Base-by-base conservation (phyloP, 495 filamentous ascomycete genomes). In the Astrothelium subdiscretum region DNA sequence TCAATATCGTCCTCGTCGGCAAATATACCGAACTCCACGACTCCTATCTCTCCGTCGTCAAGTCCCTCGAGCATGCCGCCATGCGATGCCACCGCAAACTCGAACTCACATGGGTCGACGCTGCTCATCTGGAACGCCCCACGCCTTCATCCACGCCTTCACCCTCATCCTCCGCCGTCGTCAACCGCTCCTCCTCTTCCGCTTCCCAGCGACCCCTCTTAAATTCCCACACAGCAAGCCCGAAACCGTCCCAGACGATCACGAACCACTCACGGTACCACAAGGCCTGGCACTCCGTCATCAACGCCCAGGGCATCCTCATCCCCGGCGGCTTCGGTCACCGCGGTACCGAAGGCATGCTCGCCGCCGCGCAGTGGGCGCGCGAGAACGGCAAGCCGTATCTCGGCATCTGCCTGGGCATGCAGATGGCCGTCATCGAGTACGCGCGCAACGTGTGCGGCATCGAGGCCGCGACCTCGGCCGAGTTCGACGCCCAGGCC, bases 381-480 rank as follows among this genome's bases (percentile, higher is more conserved):
- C 86, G 94, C 38, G 85, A 86, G 54, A 85, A 90, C 63, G 85
- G 87, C 43, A 81, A 79, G 3, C 92, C 92, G 26, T 96, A 87
- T 76, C 81, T 97, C 8, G 92, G 94, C 59, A 87, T 98, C 61
- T 98, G 94, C 73, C 83, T 98, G 18, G 94, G 94, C 40, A 89
- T 98, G 85, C 94, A 98, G 72, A 78, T 96, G 40, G 92, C 94
- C 20, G 91, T 96, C 18, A 88, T 96, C 64, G 92, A 97, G 69
- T 89, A 82, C 63, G 89, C 89, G n/a, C 81, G 87, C 38, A 82
- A 91, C 63, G 75, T 90, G 11, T 86, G 80, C 76, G 82, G 78
- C 31, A 15, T 60, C 32, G 65, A 73, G 6, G 74, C 77, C 57
- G 90, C 88, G 2, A 80, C 77, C 13, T 87, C 82, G 29, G 82